Evolutionary conservation across 306 rosid genomes (phyloP), one percentile per base, ranked within the genome.

Genomic region (Malus sieversii): DNA sequence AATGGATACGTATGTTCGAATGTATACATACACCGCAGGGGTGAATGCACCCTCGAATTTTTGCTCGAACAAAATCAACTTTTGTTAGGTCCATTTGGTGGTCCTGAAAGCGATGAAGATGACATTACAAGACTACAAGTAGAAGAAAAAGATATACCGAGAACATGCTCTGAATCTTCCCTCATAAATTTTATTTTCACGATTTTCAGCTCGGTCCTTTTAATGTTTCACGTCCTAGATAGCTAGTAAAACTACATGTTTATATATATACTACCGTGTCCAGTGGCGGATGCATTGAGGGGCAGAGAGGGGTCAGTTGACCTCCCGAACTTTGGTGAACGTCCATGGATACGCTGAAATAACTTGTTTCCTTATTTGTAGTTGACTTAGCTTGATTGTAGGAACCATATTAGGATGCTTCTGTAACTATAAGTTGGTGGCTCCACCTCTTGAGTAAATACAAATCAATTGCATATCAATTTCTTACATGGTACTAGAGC

Each of bases 81-180:
- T 30, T 10, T 52, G 32, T 55, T 71, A 6, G 75, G 65, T 53
- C 65, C 8, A 51, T 48, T 71, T 53, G 64, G 65, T 71, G 51
- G 75, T 53, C 75, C 75, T 52, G 65, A 33, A 71, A 71, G 65
- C 65, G 55, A 33, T 33, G 75, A 71, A 71, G 51, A 46, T 32
- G 75, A 68, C 72, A 68, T 40, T 40, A 64, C 68, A 38, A 46
- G 52, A 46, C 18, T 4, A 33, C 45, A 65, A 65, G 27, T 19
- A 6, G 20, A 42, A 35, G 71, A 71, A 53, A 53, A 35, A 71
- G 65, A 53, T 71, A 12, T 6, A 58, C 15, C 8, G 19, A 23
- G 76, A 72, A 72, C 67, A 72, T 72, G 67, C 76, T 57, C 76
- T 35, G 76, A 25, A 72, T 72, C 75, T 71, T 71, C 75, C 75